Percentiles rank a stretch among this genome's conserved stretches.
Conservation (phyloP, 1,139 yeast genomes). For the Zygoascus sp. region DNA sequence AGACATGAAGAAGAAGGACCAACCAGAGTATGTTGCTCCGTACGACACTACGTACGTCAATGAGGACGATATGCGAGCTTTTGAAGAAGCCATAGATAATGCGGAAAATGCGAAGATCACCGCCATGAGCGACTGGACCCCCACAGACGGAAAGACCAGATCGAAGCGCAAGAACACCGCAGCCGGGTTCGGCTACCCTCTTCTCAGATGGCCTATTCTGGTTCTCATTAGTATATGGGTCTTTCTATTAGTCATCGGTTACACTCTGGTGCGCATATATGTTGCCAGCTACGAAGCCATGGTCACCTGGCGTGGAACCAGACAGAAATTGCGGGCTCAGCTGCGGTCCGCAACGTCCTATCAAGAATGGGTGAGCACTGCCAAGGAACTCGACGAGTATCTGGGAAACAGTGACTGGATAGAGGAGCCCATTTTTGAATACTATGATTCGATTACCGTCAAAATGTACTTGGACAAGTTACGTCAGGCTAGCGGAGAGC, state of each 20-base stretch:
- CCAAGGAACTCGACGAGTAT: slow-evolving; percentile 52
- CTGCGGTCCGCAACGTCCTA: slow-evolving; percentile 50
- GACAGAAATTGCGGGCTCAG: slow-evolving; percentile 47
- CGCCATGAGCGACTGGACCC: slow-evolving; percentile 68
- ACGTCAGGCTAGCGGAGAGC: slow-evolving; percentile 35
- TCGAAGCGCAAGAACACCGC: slow-evolving; percentile 18
- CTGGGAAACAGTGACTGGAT: slow-evolving; percentile 64
- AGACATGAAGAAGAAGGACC: background rate
- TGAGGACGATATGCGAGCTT: slow-evolving; percentile 32
- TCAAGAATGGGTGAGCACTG: slow-evolving; percentile 60
- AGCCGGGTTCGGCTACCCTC: slow-evolving; percentile 45
- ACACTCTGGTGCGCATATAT: slow-evolving; percentile 52
- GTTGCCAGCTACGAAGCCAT: slow-evolving; percentile 61
- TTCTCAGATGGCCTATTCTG: slow-evolving; percentile 65
- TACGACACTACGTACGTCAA: slow-evolving; percentile 7
- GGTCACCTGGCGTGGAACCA: slow-evolving; percentile 51
- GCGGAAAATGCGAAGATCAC: slow-evolving; percentile 38
- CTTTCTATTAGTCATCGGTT: slow-evolving; percentile 44
- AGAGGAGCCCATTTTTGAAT: slow-evolving; percentile 55
- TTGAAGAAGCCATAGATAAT: slow-evolving; percentile 28
- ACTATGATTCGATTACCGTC: slow-evolving; percentile 64
- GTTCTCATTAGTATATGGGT: slow-evolving; percentile 53
- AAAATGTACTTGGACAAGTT: slow-evolving; percentile 48
- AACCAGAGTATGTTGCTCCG: slow-evolving; percentile 1
- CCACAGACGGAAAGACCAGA: slow-evolving; percentile 34